phyloP scores from a whole-genome alignment of 176 grass and related monocot genomes.

The Carex parvula region DNA sequence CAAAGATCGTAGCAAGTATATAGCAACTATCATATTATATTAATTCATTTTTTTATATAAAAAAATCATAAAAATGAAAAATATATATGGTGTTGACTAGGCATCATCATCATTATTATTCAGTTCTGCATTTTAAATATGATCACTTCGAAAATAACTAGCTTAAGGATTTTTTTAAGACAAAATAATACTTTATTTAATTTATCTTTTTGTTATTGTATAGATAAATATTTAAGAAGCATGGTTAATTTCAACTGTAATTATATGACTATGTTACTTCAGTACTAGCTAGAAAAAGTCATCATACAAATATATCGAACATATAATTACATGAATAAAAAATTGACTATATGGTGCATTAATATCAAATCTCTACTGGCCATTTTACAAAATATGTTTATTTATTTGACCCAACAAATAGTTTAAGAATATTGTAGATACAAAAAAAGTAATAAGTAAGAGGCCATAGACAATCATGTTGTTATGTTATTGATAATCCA shows the following conservation, averaged over 20 bases:
- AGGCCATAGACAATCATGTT: neutral
- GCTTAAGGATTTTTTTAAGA: neutral
- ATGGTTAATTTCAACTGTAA: no score
- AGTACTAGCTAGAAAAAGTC: neutral
- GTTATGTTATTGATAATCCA: neutral
- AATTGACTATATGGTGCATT: neutral
- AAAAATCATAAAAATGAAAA: neutral
- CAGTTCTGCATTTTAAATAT: neutral
- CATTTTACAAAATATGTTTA: neutral
- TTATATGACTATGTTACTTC: neutral
- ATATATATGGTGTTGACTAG: no score
- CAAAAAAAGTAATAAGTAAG: neutral
- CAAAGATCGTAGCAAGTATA: no score
- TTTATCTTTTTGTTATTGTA: no score
- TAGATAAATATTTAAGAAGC: neutral
- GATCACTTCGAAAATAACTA: neutral
- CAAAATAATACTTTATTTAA: no score
- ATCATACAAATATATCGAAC: neutral
- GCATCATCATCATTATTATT: neutral
- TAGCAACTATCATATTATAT: neutral
- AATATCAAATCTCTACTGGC: neutral
- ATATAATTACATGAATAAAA: neutral
- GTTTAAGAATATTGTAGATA: neutral
- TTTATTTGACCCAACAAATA: neutral
- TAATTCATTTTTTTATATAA: neutral